These are phyloP conservation scores for Scenedesmus sp. DNA, from an alignment of 163 green algal species.

Conservation along the genomic window DNA sequence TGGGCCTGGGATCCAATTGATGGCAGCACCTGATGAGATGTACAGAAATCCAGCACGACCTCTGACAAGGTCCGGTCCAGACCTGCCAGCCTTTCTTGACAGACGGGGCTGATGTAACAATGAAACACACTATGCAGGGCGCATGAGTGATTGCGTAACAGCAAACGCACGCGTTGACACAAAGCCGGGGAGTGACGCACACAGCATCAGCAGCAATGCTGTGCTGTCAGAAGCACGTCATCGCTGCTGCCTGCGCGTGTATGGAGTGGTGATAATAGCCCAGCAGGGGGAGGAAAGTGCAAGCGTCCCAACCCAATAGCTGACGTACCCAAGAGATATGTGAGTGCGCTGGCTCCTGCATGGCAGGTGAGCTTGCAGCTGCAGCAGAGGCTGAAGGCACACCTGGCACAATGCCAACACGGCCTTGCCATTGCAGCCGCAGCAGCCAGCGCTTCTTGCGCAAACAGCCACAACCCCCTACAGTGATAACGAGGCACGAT, in stretches of 20 bases:
- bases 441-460: background rate
- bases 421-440: background rate
- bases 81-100: background rate
- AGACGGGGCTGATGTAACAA: background rate
- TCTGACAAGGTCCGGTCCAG: background rate
- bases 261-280: background rate
- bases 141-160: background rate
- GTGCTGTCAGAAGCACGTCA: background rate
- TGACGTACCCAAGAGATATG: background rate
- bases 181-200: too few species aligned
- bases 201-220: background rate
- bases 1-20: background rate
- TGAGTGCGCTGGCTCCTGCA: background rate
- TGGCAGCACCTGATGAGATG: background rate
- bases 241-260: background rate
- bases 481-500: background rate
- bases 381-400: background rate
- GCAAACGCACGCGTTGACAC: background rate
- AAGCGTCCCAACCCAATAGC: background rate
- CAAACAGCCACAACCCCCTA: background rate
- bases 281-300: background rate
- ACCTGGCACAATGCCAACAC: background rate
- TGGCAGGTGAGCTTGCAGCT: background rate
- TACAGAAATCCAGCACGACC: background rate
- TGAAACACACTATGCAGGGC: background rate